Evolutionary conservation across 768 basidiomycete genomes (phyloP), one percentile per base, ranked within the genome.

Genomic region (Russula griseocarnosa): DNA sequence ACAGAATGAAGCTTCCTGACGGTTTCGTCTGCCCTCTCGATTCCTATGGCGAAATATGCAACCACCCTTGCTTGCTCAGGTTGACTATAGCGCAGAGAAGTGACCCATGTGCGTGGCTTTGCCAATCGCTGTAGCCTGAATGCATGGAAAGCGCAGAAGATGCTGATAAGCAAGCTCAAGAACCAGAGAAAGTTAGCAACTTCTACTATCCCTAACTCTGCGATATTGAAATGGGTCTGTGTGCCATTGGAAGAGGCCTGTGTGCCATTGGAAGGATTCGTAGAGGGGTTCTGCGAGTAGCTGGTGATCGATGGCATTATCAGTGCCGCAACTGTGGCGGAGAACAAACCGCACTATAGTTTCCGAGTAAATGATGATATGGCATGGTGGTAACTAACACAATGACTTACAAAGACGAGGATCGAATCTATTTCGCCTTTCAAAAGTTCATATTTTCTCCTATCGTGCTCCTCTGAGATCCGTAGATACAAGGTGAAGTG

Each of bases 311-410:
- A 42, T 3, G n/a, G 10, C 11, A 52, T 40, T 14, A 24, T 16
- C 3, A 53, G 32, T 14, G 60, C 51, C 1, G 60, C 60, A 16
- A 61, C 24, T 8, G 60, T n/a, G 3, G 60, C 50, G 1, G 60
- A 61, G 60, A 61, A 61, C 5, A 61, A 32, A 44, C 60, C 60
- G 32, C 50, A 42, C 60, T 61, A 54, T 32, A 9, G 0, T 10
- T 18, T 6, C 14, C 3, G 14, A 38, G 26, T 40, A 22, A 13
- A 5, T 20, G 18, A 3, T 6, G 40, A 42, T 13, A 9, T 32
- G 6, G n/a, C 9, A 8, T 24, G 14, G 24, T 3, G 22, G 18
- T 18, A 40, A 46, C 42, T 1, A 53, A 52, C 10, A 18, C 16
- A 52, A 53, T 28, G 28, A 14, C 56, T 46, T 28, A 46, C 56